These are phyloP conservation scores for Fragilaria crotonensis DNA, from an alignment of 108 stramenopile genomes.

Conservation along the genomic window DNA sequence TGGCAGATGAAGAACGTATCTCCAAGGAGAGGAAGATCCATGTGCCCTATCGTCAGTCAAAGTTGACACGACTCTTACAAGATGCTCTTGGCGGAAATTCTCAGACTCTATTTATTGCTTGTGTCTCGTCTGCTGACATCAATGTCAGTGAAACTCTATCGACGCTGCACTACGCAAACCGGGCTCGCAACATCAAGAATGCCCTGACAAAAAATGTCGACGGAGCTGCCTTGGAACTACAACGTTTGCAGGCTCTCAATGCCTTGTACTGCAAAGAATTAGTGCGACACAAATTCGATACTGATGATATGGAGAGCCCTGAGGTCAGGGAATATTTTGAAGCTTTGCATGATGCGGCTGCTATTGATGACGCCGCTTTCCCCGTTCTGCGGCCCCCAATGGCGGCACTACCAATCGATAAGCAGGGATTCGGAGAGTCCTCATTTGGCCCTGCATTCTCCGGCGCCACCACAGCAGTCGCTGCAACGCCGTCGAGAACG, in stretches of 20 bases:
- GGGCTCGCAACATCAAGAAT: conserved; percentile 93
- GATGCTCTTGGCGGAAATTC: conserved; percentile 96
- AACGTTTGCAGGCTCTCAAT: conserved; percentile 62
- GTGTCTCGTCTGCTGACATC: conserved; percentile 88
- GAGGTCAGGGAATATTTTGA: conserved; percentile 58
- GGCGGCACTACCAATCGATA: too few species aligned
- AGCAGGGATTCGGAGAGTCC: too few species aligned
- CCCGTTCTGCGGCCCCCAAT: too few species aligned
- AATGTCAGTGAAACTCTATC: conserved; percentile 87
- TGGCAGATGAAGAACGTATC: conserved; percentile 83
- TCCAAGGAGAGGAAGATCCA: conserved; percentile 60
- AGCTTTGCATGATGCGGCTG: conserved; percentile 32
- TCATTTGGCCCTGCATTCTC: too few species aligned
- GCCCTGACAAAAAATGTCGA: conserved; percentile 78
- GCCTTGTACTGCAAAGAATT: conserved; percentile 64
- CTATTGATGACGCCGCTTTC: too few species aligned
- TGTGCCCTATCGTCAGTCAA: conserved; percentile 88
- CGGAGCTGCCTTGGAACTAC: conserved; percentile 70
- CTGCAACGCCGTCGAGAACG: too few species aligned
- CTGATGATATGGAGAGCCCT: conserved; percentile 22
- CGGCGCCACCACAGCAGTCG: too few species aligned
- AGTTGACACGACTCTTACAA: conserved; percentile 91
- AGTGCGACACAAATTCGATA: conserved; percentile 42
- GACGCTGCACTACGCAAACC: conserved; percentile 92
- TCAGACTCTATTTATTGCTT: conserved; percentile 88